These are phyloP conservation scores for Pichia sp. DNA, from an alignment of 1,139 yeast species.

Conservation along the genomic window DNA sequence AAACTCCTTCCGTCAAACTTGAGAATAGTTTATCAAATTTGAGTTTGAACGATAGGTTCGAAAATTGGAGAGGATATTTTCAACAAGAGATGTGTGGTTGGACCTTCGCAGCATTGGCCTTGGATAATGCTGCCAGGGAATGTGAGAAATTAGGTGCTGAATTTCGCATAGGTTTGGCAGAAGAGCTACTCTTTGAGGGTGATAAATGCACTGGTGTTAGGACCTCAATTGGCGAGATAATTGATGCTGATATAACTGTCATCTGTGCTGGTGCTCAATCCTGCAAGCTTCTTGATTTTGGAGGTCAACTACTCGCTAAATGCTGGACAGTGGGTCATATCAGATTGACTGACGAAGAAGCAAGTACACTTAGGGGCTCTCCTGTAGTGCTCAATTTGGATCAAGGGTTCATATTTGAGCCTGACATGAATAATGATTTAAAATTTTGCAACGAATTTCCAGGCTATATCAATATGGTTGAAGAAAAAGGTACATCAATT, in stretches of 20 bases:
- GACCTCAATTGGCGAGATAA: slow-evolving; percentile 24
- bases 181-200: slow-evolving; percentile 22
- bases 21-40: slow-evolving; percentile 2
- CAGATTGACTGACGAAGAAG: slow-evolving; percentile 36
- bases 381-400: slow-evolving; percentile 42
- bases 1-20: slow-evolving; percentile 2
- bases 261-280: slow-evolving; percentile 40
- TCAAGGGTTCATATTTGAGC: slow-evolving; percentile 35
- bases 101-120: slow-evolving; percentile 34
- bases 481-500: slow-evolving; percentile 17
- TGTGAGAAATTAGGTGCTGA: slow-evolving; percentile 34
- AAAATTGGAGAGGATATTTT: slow-evolving; percentile 27
- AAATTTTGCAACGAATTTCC: slow-evolving; percentile 33
- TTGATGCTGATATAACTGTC: slow-evolving; percentile 33
- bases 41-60: slow-evolving; percentile 11
- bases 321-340: slow-evolving; percentile 43
- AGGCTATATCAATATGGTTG: slow-evolving; percentile 26
- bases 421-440: slow-evolving; percentile 28
- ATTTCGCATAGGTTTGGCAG: slow-evolving; percentile 34
- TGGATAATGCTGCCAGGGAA: slow-evolving; percentile 31
- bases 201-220: slow-evolving; percentile 20
- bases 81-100: slow-evolving; percentile 34
- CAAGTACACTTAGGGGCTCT: slow-evolving; percentile 30
- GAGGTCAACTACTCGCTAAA: slow-evolving; percentile 35
- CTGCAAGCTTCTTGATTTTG: slow-evolving; percentile 34